Evolutionary conservation across 129 eudicot genomes (phyloP).

Genomic region (Flaveria ramosissima): DNA sequence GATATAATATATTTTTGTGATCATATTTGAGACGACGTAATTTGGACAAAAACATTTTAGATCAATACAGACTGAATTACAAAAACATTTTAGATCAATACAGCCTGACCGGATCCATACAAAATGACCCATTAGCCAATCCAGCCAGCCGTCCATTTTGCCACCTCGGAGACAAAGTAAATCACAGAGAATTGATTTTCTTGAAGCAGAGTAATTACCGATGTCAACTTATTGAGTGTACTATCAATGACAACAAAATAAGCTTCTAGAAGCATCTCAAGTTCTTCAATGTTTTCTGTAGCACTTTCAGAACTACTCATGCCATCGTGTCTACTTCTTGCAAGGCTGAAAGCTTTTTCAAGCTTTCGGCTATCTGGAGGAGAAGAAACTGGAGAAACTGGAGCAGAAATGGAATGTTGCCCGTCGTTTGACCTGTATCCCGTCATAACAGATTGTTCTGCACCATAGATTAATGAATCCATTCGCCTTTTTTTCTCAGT

Average conservation of each 20-base stretch:
- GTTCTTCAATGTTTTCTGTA: constrained; percentile 73
- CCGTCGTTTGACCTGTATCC: constrained; percentile 74
- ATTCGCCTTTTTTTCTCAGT: constrained; percentile 85
- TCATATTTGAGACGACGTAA: too few relatives aligned
- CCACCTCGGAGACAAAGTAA: constrained; percentile 10
- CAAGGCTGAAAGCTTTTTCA: constrained; percentile 72
- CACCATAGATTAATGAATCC: constrained; percentile 60
- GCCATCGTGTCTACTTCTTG: constrained; percentile 87
- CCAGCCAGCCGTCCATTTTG: not conserved
- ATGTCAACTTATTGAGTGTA: constrained; percentile 85
- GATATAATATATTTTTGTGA: too few relatives aligned
- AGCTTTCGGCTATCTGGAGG: constrained; percentile 69
- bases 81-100: not conserved
- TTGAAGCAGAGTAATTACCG: constrained; percentile 47
- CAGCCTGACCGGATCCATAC: not conserved
- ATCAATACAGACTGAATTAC: too few relatives aligned
- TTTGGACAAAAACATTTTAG: not conserved
- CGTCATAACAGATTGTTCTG: constrained; percentile 60
- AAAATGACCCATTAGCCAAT: not conserved
- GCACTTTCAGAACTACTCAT: constrained; percentile 70
- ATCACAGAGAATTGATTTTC: not conserved
- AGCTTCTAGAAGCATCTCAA: constrained; percentile 96
- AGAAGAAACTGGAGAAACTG: constrained; percentile 91
- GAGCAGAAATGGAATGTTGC: constrained; percentile 69
- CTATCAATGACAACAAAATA: constrained; percentile 94